These are phyloP conservation scores for Oryza rufipogon DNA, from an alignment of 176 grass and related monocot species.

Conservation along the genomic window DNA sequence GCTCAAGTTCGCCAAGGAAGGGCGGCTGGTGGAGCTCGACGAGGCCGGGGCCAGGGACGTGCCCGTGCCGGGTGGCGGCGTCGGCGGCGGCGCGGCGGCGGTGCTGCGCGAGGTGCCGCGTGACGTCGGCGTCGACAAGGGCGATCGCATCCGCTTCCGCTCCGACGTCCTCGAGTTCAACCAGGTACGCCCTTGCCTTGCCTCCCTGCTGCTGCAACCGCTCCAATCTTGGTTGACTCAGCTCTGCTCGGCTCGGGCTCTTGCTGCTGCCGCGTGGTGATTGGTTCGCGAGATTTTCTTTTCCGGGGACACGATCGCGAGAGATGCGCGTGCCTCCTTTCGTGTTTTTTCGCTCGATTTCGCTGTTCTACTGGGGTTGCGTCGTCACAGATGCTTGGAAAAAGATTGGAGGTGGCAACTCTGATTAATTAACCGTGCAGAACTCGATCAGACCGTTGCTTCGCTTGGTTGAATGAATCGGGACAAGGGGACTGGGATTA, in stretches of 20 bases:
- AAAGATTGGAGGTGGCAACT: slow-evolving; percentile 13
- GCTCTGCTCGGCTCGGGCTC: background rate
- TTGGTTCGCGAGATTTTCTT: background rate
- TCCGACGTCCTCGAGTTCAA: slow-evolving; percentile 98
- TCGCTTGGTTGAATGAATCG: background rate
- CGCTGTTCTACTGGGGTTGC: too few species aligned
- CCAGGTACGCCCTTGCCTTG: slow-evolving; percentile 47
- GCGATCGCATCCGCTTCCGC: slow-evolving; percentile 85
- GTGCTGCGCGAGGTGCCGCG: slow-evolving; percentile 57
- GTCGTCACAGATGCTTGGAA: background rate
- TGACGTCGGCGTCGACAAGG: slow-evolving; percentile 91
- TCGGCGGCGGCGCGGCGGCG: slow-evolving; percentile 53
- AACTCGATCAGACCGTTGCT: background rate
- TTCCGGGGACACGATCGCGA: background rate
- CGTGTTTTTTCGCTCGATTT: background rate
- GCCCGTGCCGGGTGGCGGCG: slow-evolving; percentile 67
- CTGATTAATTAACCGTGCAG: background rate
- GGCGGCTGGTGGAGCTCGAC: slow-evolving; percentile 71
- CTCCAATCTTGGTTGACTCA: background rate
- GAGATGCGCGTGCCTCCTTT: background rate
- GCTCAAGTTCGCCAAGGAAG: slow-evolving; percentile 78
- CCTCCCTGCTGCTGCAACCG: background rate
- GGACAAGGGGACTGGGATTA: background rate
- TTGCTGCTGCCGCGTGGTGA: background rate
- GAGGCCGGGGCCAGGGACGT: slow-evolving; percentile 66